Conservation (phyloP, 345 rosid species). For the Citrus cavaleriei region DNA sequence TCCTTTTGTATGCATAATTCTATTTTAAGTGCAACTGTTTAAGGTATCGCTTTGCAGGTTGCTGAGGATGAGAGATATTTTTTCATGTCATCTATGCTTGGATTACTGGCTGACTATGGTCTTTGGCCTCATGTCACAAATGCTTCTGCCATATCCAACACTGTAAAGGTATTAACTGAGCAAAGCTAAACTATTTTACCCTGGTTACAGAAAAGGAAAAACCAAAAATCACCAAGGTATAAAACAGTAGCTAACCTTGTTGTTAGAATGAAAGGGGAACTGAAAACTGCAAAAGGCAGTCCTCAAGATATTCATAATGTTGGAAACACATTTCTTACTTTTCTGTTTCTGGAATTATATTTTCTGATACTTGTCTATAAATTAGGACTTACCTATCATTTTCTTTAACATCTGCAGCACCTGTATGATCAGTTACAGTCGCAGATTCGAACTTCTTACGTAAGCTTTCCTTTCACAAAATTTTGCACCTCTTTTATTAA, state of each 20-base stretch:
- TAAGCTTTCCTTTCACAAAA: constrained; percentile 42
- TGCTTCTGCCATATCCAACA: constrained; percentile 62
- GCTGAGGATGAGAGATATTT: constrained; percentile 78
- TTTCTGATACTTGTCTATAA: neutral
- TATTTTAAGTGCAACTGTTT: neutral
- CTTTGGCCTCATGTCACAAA: constrained; percentile 65
- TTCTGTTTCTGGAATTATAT: neutral
- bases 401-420: constrained; percentile 39
- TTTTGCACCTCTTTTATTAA: neutral
- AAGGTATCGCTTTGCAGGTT: constrained; percentile 38
- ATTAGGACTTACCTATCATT: constrained; percentile 11
- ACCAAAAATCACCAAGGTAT: neutral
- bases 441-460: constrained; percentile 79
- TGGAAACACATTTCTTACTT: neutral
- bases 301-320: neutral
- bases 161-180: constrained; percentile 58
- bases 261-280: neutral
- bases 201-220: neutral
- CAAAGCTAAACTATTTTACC: neutral
- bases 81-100: constrained; percentile 84
- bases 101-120: constrained; percentile 78
- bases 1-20: neutral
- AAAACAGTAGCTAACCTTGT: neutral
- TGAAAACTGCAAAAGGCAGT: neutral
- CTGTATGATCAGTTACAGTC: constrained; percentile 82